These are phyloP conservation scores for Kentomonas sorsogonicus DNA, from an alignment of 208 protist species.

Conservation along the genomic window DNA sequence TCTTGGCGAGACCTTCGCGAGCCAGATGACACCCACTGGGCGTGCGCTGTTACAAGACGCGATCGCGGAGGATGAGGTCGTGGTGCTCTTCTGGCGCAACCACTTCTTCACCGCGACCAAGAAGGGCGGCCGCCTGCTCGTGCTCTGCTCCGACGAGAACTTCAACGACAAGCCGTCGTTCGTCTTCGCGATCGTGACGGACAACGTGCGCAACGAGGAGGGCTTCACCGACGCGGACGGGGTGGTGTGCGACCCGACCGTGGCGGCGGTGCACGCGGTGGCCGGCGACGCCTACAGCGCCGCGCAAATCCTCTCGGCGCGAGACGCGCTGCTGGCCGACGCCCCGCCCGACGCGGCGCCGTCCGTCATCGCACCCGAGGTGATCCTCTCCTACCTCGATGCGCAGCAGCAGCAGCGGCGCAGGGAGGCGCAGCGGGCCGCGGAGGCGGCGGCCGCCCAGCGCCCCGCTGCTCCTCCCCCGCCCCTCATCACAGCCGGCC, in stretches of 20 bases:
- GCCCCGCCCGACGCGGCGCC: not conserved
- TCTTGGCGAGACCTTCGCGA: constrained; percentile 7
- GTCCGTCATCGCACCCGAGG: no score
- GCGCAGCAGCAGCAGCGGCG: not conserved
- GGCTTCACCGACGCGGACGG: constrained; percentile 40
- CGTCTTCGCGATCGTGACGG: constrained; percentile 28
- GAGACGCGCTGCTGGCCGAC: not conserved
- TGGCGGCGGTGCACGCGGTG: constrained; percentile 20
- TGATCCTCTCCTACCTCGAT: constrained; percentile 1
- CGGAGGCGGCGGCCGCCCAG: not conserved
- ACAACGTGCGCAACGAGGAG: constrained; percentile 17
- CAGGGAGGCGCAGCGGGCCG: not conserved
- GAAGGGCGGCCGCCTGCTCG: constrained; percentile 20
- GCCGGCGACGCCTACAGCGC: constrained; percentile 28
- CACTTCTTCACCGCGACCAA: constrained; percentile 53
- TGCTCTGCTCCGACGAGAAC: constrained; percentile 33
- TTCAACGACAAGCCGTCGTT: constrained; percentile 33
- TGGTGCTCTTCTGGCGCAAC: constrained; percentile 47
- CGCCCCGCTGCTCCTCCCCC: not conserved
- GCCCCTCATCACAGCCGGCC: no score
- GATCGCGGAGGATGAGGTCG: constrained; percentile 29
- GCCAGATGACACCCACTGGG: constrained; percentile 10
- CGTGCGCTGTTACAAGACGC: not conserved
- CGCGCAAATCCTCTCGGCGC: constrained; percentile 11
- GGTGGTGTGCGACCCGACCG: constrained; percentile 18